phyloP scores from a whole-genome alignment of 805 yeast genomes.

The Myxozyma lipomycoides region DNA sequence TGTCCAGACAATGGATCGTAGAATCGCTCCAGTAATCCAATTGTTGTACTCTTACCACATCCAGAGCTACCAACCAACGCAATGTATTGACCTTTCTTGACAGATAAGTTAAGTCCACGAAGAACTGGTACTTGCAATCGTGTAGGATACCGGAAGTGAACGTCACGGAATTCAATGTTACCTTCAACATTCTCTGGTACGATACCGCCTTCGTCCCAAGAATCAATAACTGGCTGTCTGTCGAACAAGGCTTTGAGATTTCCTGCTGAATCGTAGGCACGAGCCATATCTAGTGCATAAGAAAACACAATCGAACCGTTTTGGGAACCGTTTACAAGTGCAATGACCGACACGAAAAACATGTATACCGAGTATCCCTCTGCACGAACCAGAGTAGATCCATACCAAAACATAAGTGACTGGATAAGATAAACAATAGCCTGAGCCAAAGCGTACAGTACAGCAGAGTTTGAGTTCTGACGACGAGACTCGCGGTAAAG shows the following conservation, averaged over 20 bases:
- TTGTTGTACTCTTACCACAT: slow-evolving; percentile 42
- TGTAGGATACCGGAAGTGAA: slow-evolving; percentile 35
- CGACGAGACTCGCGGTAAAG: slow-evolving; percentile 15
- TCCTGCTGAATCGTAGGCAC: slow-evolving; percentile 41
- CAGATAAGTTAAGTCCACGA: slow-evolving; percentile 29
- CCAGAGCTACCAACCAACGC: slow-evolving; percentile 93
- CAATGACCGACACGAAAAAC: slow-evolving; percentile 41
- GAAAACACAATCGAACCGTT: slow-evolving; percentile 43
- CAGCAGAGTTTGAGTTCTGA: slow-evolving; percentile 16
- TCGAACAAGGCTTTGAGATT: slow-evolving; percentile 37
- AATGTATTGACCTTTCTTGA: slow-evolving; percentile 76
- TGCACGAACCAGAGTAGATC: slow-evolving; percentile 38
- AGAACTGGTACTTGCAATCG: slow-evolving; percentile 33
- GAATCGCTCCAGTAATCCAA: slow-evolving; percentile 54
- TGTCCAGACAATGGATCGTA: slow-evolving; percentile 46
- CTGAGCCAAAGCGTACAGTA: slow-evolving; percentile 18
- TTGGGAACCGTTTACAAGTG: slow-evolving; percentile 43
- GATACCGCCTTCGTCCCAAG: slow-evolving; percentile 33
- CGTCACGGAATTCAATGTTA: slow-evolving; percentile 47
- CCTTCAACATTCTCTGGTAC: slow-evolving; percentile 42
- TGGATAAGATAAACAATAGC: slow-evolving; percentile 37
- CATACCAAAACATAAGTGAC: slow-evolving; percentile 46
- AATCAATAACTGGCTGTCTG: slow-evolving; percentile 39
- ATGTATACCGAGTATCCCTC: slow-evolving; percentile 34
- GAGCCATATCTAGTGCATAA: slow-evolving; percentile 44